A percentile compares a stretch with the other conserved stretches of the same genome.
These are phyloP conservation scores for Rhizomucor miehei DNA, from an alignment of 371 early-diverging fungal species.

Conservation along the genomic window DNA sequence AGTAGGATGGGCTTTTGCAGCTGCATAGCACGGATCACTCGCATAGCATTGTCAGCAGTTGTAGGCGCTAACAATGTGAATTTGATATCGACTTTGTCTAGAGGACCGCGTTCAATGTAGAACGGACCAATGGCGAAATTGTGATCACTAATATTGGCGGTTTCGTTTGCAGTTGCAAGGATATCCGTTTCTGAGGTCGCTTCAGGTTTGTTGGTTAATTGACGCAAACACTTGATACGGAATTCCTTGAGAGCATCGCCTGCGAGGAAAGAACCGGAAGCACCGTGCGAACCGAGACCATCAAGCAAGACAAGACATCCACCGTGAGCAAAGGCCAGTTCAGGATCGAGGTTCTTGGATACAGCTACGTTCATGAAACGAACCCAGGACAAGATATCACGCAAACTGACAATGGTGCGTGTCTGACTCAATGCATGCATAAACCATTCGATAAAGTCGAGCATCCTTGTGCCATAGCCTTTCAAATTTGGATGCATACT, in stretches of 20 bases:
- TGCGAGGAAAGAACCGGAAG: constrained; percentile 65
- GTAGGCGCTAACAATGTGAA: constrained; percentile 92
- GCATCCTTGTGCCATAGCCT: constrained; percentile 38
- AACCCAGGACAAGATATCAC: constrained; percentile 95
- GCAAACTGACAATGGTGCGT: constrained; percentile 66
- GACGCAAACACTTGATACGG: constrained; percentile 52
- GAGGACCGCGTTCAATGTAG: constrained; percentile 64
- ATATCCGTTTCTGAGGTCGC: constrained; percentile 40
- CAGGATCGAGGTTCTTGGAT: constrained; percentile 26
- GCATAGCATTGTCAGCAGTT: constrained; percentile 82
- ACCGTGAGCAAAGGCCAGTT: constrained; percentile 82
- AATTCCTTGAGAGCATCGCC: constrained; percentile 46
- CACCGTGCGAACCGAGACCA: constrained; percentile 88
- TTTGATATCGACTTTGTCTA: constrained; percentile 46
- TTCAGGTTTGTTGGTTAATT: constrained; percentile 30
- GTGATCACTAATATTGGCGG: constrained; percentile 34
- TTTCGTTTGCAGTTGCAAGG: constrained; percentile 41
- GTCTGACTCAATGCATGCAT: constrained; percentile 43
- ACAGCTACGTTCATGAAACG: constrained; percentile 70
- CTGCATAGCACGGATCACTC: constrained; percentile 96
- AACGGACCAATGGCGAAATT: constrained; percentile 78
- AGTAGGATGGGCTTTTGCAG: constrained; percentile 92
- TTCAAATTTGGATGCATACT: constrained; percentile 38
- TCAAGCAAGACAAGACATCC: constrained; percentile 93
- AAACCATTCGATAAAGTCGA: constrained; percentile 61